Evolutionary conservation across 192 early-diverging fungal genomes (phyloP), one percentile per base, ranked within the genome.

Genomic region (Kappamyces sp.): DNA sequence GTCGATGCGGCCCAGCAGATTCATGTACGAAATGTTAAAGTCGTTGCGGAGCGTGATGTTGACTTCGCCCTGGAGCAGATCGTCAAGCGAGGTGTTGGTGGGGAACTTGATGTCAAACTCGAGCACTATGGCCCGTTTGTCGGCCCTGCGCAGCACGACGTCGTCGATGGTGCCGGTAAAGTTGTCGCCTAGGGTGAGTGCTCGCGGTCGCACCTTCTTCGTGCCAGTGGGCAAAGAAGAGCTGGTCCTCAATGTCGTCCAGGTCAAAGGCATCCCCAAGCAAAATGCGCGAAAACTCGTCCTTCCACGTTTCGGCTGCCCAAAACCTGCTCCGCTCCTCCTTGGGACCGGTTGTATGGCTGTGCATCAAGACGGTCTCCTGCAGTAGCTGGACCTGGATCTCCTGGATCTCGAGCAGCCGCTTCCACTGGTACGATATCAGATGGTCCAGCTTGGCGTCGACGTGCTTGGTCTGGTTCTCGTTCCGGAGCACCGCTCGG

Each of bases 361-460:
- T 40, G 51, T 66, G 31, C 22, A 14, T 63, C 29, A 55, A 46
- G 6, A 64, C n/a, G 12, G 60, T 30, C 40, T 63, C 32, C 36
- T 71, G 57, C n/a, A 75, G 52, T 29, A 71, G 51, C 43, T 71
- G 61, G 7, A 49, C 67, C 52, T 76, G 69, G 30, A 66, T 68
- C 48, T 76, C 61, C 47, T 76, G 74, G 32, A 76, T 76, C 59
- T 76, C 74, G 4, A 76, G 62, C 2, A 76, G 49, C 12, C 74
- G 47, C 39, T 64, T 66, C 74, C 74, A 76, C 58, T 76, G 74
- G 37, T 69, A 46, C 12, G 53, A 47, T 31, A 72, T 37, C 22
- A 76, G 59, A 62, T 76, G 67, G 46, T 76, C 74, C 34, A 76
- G 9, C 58, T 76, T 76, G 33, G 70, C 70, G 45, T 76, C 65